Evolutionary conservation across 352 stramenopile species (phyloP).

Genomic region (Phytophthora sp.): DNA sequence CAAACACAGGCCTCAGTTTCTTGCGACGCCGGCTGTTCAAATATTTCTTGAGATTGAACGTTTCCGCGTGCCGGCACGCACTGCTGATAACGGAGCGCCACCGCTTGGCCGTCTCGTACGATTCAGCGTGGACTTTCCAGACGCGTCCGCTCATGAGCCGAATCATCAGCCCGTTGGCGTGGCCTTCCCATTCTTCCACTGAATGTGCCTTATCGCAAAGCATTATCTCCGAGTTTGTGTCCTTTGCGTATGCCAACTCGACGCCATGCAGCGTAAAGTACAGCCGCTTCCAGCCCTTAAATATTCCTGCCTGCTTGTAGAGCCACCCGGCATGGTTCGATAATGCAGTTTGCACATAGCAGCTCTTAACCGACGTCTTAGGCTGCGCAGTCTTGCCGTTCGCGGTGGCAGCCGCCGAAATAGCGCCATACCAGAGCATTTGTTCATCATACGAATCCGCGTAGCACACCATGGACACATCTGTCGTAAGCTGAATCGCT

Average conservation of each 20-base stretch:
- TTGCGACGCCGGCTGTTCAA: constrained; percentile 69
- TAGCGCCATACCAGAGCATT: constrained; percentile 84
- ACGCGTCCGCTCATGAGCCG: constrained; percentile 65
- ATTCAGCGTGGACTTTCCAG: constrained; percentile 78
- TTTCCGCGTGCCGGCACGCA: constrained; percentile 51
- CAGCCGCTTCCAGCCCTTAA: constrained; percentile 84
- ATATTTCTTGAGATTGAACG: constrained; percentile 76
- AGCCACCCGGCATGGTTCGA: constrained; percentile 84
- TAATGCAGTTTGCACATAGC: constrained; percentile 75
- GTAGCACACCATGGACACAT: constrained; percentile 72
- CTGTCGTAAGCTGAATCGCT: constrained; percentile 71
- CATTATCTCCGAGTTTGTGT: constrained; percentile 70
- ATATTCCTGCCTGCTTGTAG: constrained; percentile 74
- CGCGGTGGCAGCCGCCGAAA: constrained; percentile 60
- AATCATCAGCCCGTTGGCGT: constrained; percentile 74
- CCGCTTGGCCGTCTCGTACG: constrained; percentile 78
- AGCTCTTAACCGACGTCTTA: constrained; percentile 65
- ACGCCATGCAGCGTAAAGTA: constrained; percentile 83
- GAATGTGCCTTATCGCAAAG: constrained; percentile 64
- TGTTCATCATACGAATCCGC: constrained; percentile 81
- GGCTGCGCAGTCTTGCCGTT: constrained; percentile 50
- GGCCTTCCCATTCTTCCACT: constrained; percentile 73
- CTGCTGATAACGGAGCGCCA: constrained; percentile 73
- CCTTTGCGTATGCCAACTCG: constrained; percentile 74
- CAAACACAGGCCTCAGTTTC: constrained; percentile 70